Percentiles rank a stretch among this genome's conserved stretches.
phyloP scores from a whole-genome alignment of 768 basidiomycete genomes.

The Cantharellus cinnabarinus region DNA sequence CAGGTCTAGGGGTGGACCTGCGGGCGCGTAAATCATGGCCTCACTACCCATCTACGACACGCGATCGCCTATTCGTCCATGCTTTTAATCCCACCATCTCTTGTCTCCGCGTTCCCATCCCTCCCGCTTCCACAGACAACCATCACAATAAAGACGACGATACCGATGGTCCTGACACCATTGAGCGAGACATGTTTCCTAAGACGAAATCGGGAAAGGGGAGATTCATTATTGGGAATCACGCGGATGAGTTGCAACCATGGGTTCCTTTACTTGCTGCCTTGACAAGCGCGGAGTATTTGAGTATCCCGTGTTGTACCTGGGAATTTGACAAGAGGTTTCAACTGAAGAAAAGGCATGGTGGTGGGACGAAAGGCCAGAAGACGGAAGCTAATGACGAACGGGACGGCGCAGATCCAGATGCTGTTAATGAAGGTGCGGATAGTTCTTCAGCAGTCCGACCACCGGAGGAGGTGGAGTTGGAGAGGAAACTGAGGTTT shows the following conservation, averaged over 20 bases:
- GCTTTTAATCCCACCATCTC: constrained; percentile 39
- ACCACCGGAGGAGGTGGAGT: neutral
- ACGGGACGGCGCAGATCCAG: neutral
- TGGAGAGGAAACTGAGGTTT: neutral
- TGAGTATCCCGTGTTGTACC: constrained; percentile 74
- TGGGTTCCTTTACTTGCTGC: constrained; percentile 78
- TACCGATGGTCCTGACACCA: neutral
- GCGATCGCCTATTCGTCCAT: constrained; percentile 37
- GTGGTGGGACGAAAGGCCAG: constrained; percentile 35
- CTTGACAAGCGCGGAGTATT: constrained; percentile 15
- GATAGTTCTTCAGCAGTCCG: neutral
- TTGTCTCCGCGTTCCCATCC: neutral
- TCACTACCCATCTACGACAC: constrained; percentile 47
- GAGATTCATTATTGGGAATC: constrained; percentile 77
- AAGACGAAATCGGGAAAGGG: constrained; percentile 19
- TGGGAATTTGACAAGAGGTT: constrained; percentile 56
- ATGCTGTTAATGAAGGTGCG: neutral
- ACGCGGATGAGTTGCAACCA: constrained; percentile 89
- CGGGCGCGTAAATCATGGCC: constrained; percentile 72
- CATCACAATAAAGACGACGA: constrained; percentile 42
- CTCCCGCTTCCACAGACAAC: constrained; percentile 19
- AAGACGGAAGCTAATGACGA: constrained; percentile 23
- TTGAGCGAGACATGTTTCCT: neutral
- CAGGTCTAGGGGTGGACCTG: constrained; percentile 68
- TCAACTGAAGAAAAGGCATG: constrained; percentile 18